Base-by-base conservation (phyloP, 2,329 filamentous ascomycete genomes). In the Alternaria novae-zelandiae region DNA sequence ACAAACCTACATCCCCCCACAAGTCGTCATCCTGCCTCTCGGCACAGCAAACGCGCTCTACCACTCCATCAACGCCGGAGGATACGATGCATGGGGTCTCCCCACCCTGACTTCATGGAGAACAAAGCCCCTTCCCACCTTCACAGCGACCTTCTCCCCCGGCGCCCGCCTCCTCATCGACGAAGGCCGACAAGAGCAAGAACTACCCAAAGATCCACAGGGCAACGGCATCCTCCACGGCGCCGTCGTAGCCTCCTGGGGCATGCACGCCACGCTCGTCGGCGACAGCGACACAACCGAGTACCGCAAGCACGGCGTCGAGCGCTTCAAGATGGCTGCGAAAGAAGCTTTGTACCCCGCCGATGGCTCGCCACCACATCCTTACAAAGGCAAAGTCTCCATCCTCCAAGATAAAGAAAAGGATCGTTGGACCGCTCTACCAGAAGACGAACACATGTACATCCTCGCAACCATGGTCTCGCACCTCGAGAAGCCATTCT, bases 221-320 rank as follows among this genome's bases (percentile, higher is more conserved):
- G 76, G 70, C 5, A 72, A 64, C 1, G 76, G 77, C 1, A 71
- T 71, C 1, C 72, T 86, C 3, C 87, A 91, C 72, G 94, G 93
- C 25, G 91, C 91, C 23, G 93, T 97, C 21, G 94, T 98, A 2
- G 90, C 90, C 47, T 96, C 91, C 78, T 97, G 96, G 86, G 95
- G 92, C 20, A 89, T 98, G 74, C 95, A 98, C 75, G 92, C 94
- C 28, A 89, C 90, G 45, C 86, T 98, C 4, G 93, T 98, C 21
- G 94, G 92, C 71, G 94, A 97, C 82, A 96, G 92, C 79, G 95
- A 98, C 79, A 96, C 94, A 0, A 83, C 87, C 0, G 90, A 89
- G 68, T 95, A 95, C 79, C 90, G 95, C 65, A 87, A 88, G 69
- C 90, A 91, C 73, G 95, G 95, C 12, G 84, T 85, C 30, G 88